Conservation (phyloP, 352 stramenopile species). For the Pythium insidiosum region DNA sequence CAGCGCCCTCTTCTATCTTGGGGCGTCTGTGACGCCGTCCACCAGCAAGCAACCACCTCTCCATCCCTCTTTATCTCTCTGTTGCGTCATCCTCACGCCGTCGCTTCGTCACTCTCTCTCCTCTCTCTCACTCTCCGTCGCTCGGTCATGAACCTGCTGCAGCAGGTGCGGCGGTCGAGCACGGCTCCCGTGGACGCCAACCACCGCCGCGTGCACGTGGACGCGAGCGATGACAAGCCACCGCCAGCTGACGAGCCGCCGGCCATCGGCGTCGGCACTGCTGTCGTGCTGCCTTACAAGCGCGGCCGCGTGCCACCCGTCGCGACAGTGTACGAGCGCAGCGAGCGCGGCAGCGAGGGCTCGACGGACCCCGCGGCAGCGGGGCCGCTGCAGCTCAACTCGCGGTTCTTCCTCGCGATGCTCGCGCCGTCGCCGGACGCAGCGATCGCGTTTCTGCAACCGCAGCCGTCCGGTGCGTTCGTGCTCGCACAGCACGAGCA, state of each 20-base stretch:
- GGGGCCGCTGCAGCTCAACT: neutral
- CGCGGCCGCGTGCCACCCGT: neutral
- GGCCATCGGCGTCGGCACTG: constrained; percentile 6
- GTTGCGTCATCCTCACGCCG: too few relatives aligned
- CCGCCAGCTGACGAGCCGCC: neutral
- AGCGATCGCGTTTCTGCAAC: constrained; percentile 28
- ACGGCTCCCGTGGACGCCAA: neutral
- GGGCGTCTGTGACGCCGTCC: too few relatives aligned
- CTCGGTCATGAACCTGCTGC: constrained; percentile 12
- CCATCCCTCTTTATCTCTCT: too few relatives aligned
- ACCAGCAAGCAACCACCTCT: too few relatives aligned
- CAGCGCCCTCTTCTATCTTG: too few relatives aligned
- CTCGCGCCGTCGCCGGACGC: constrained; percentile 28
- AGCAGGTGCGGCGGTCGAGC: constrained; percentile 1
- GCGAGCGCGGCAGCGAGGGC: constrained; percentile 3
- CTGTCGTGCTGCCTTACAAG: constrained; percentile 11
- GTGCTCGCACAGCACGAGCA: constrained; percentile 37
- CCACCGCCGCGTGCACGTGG: constrained; percentile 12
- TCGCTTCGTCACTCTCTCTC: too few relatives aligned
- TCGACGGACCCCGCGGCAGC: neutral
- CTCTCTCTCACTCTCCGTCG: neutral
- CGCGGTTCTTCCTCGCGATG: constrained; percentile 36
- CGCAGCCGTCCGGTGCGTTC: constrained; percentile 37
- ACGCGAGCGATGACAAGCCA: neutral
- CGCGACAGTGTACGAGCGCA: neutral